A percentile compares a stretch with the other conserved stretches of the same genome.
These are phyloP conservation scores for Lachnellula willkommii DNA, from an alignment of 2,329 filamentous ascomycete genomes.

Conservation along the genomic window DNA sequence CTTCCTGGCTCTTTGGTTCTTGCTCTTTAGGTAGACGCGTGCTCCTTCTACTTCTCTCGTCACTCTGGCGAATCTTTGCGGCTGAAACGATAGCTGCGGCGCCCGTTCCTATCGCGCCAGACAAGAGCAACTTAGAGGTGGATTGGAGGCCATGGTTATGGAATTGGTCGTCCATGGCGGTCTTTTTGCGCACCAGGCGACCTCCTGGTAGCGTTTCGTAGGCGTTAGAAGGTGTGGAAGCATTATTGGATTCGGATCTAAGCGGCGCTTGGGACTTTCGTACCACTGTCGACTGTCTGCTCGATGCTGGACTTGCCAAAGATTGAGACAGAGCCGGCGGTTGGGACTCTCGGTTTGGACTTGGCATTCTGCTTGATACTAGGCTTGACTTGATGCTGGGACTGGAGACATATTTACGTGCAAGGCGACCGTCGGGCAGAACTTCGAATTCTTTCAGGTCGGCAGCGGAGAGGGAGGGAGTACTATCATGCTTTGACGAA, in stretches of 20 bases:
- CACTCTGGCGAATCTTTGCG: not conserved
- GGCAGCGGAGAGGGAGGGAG: not conserved
- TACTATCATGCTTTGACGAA: not conserved
- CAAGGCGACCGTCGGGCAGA: not conserved
- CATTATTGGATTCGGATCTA: not conserved
- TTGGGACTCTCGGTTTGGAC: not conserved
- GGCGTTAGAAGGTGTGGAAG: not conserved
- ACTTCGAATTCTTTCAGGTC: not conserved
- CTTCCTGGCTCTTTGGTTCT: not conserved
- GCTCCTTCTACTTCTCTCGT: not conserved
- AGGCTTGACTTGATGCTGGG: not conserved
- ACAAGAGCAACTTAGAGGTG: not conserved
- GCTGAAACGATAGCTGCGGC: not conserved
- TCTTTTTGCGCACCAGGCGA: not conserved
- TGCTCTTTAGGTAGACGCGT: not conserved
- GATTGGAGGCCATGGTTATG: not conserved
- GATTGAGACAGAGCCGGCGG: not conserved
- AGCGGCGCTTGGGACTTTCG: too few species aligned
- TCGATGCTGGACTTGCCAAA: too few species aligned
- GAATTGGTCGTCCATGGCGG: not conserved
- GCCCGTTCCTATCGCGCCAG: not conserved
- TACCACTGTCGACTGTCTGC: too few species aligned
- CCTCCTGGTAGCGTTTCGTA: not conserved
- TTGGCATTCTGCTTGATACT: not conserved
- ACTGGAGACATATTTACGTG: not conserved